These are phyloP conservation scores for Saccharomyces uvarum DNA, from an alignment of 1,139 yeast species.

Conservation along the genomic window DNA sequence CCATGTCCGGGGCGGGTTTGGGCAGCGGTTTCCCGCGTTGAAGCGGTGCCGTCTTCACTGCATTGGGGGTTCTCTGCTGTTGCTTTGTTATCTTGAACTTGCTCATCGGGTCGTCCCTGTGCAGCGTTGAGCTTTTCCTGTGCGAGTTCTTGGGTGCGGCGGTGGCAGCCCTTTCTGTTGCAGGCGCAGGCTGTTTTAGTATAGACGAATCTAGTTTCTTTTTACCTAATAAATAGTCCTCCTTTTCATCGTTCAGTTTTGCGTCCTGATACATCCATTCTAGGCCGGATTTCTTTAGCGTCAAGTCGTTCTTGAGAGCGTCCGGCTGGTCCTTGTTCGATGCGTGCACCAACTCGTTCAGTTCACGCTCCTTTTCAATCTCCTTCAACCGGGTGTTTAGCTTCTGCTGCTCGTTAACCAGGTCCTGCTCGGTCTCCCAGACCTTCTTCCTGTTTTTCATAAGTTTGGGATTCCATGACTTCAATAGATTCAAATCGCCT, in stretches of 20 bases:
- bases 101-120: conserved; percentile 14
- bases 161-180: not conserved
- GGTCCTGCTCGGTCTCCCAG: conserved; percentile 76
- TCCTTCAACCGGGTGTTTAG: conserved; percentile 61
- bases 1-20: not conserved
- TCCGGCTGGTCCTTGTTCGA: conserved; percentile 21
- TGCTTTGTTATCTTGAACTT: conserved; percentile 10
- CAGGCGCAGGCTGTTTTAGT: conserved; percentile 7
- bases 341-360: conserved; percentile 44
- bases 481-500: conserved; percentile 79
- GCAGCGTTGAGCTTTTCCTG: not conserved
- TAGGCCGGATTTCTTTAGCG: conserved; percentile 43
- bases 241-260: conserved; percentile 31
- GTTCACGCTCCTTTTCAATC: conserved; percentile 55
- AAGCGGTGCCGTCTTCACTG: conserved; percentile 3
- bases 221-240: conserved; percentile 46
- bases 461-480: conserved; percentile 93
- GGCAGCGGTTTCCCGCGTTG: not conserved
- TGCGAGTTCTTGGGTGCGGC: not conserved
- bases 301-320: conserved; percentile 34
- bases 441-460: conserved; percentile 80
- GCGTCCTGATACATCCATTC: conserved; percentile 81
- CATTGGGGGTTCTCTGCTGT: conserved; percentile 12
- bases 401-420: conserved; percentile 60
- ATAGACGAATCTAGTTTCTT: conserved; percentile 38